Conservation (phyloP, 148 eudicot genomes). For the Heliamphora exappendiculata region DNA sequence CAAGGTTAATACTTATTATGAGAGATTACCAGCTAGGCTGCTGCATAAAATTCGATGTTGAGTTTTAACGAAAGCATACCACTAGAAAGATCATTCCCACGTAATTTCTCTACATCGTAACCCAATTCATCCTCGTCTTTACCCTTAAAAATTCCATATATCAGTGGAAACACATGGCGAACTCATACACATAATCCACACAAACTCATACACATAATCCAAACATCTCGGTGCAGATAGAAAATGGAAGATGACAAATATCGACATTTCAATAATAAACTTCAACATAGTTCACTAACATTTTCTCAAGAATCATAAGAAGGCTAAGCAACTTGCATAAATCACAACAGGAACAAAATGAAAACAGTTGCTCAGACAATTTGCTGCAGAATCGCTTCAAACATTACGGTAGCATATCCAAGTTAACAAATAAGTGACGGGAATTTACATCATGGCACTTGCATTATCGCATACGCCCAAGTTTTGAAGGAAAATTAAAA, state of each 20-base stretch:
- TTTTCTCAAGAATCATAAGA: background rate
- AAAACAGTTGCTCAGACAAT: background rate
- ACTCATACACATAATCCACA: background rate
- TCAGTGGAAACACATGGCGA: background rate
- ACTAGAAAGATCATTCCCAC: slow-evolving; percentile 48
- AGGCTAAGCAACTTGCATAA: no score
- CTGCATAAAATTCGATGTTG: slow-evolving; percentile 9
- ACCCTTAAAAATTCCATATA: slow-evolving; percentile 38
- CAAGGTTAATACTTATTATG: slow-evolving; percentile 1
- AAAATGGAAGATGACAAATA: background rate
- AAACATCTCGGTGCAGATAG: background rate
- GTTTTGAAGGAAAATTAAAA: background rate
- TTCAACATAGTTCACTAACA: no score
- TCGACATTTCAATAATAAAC: background rate
- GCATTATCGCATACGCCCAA: background rate
- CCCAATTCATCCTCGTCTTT: slow-evolving; percentile 37
- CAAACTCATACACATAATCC: background rate
- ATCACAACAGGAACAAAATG: background rate
- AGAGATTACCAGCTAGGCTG: background rate
- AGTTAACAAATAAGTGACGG: background rate
- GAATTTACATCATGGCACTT: background rate
- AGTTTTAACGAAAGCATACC: slow-evolving; percentile 1
- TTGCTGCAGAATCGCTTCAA: background rate
- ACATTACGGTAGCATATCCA: background rate
- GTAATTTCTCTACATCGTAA: slow-evolving; percentile 46